Evolutionary conservation across 78 protist species (phyloP).

Genomic region (Creolimax fragrantissima): DNA sequence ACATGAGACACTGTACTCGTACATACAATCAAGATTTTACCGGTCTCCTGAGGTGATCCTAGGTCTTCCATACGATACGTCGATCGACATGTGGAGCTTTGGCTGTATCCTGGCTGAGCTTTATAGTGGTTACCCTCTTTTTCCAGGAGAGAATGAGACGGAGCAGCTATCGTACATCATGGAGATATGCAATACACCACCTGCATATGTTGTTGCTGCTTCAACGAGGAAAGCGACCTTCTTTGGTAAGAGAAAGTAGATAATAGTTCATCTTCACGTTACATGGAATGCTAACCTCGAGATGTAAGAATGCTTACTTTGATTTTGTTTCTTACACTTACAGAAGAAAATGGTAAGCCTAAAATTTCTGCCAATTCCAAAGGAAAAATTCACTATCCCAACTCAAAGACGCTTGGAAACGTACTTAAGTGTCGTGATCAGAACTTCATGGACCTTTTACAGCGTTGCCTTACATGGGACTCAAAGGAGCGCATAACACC

Average conservation of each 20-base stretch:
- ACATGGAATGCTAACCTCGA: not conserved
- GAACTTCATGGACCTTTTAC: constrained; percentile 30
- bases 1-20: constrained; percentile 66
- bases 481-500: constrained; percentile 55
- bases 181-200: constrained; percentile 80
- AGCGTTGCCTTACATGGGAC: constrained; percentile 59
- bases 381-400: constrained; percentile 63
- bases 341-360: constrained; percentile 28
- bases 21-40: constrained; percentile 67
- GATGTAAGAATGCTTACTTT: not conserved
- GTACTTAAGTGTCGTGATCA: constrained; percentile 40
- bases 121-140: constrained; percentile 82
- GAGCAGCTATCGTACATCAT: constrained; percentile 69
- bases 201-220: constrained; percentile 37
- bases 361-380: constrained; percentile 38
- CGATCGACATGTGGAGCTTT: constrained; percentile 96
- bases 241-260: constrained; percentile 25
- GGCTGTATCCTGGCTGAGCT: constrained; percentile 95
- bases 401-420: constrained; percentile 28
- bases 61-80: constrained; percentile 58
- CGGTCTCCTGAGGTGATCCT: constrained; percentile 78
- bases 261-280: not conserved
- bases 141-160: constrained; percentile 80
- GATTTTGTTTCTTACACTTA: not conserved
- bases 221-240: constrained; percentile 36